Conservation (phyloP, 2,329 filamentous ascomycete species). For the Cryphonectria japonica region DNA sequence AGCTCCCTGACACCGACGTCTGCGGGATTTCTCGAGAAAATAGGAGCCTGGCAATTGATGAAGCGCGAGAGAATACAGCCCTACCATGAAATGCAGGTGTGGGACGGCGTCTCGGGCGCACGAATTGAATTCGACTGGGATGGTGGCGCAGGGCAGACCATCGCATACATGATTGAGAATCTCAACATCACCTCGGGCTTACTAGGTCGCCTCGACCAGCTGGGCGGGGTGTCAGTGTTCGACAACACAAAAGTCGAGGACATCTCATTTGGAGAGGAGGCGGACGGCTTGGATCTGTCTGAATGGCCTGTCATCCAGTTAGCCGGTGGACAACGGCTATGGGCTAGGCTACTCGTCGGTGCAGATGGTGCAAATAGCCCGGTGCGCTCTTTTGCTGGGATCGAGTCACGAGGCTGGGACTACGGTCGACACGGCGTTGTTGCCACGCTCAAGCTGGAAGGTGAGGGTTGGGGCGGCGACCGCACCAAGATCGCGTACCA, state of each 20-base stretch:
- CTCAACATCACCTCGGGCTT: conserved; percentile 82
- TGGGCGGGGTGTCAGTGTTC: conserved; percentile 71
- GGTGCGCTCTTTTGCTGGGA: conserved; percentile 86
- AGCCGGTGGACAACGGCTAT: conserved; percentile 67
- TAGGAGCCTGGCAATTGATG: conserved; percentile 84
- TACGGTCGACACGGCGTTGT: conserved; percentile 90
- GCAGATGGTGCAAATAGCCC: conserved; percentile 96
- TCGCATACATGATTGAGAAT: conserved; percentile 98
- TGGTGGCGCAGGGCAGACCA: conserved; percentile 58
- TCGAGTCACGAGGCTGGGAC: conserved; percentile 88
- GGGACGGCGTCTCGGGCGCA: conserved; percentile 90
- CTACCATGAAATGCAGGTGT: conserved; percentile 97
- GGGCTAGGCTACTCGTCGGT: conserved; percentile 84
- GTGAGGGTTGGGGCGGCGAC: conserved; percentile 57
- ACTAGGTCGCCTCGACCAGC: conserved; percentile 69
- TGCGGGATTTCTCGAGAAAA: conserved; percentile 77
- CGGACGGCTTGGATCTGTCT: conserved; percentile 73
- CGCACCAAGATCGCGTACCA: conserved; percentile 82
- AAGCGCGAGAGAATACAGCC: conserved; percentile 75
- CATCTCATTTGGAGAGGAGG: conserved; percentile 75
- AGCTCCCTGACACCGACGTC: conserved; percentile 92
- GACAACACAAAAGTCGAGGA: conserved; percentile 77
- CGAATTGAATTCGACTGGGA: conserved; percentile 87
- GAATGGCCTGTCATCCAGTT: conserved; percentile 87
- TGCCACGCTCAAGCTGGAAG: conserved; percentile 78